Conservation (phyloP, 2,329 filamentous ascomycete genomes). For the Neonectria neomacrospora region DNA sequence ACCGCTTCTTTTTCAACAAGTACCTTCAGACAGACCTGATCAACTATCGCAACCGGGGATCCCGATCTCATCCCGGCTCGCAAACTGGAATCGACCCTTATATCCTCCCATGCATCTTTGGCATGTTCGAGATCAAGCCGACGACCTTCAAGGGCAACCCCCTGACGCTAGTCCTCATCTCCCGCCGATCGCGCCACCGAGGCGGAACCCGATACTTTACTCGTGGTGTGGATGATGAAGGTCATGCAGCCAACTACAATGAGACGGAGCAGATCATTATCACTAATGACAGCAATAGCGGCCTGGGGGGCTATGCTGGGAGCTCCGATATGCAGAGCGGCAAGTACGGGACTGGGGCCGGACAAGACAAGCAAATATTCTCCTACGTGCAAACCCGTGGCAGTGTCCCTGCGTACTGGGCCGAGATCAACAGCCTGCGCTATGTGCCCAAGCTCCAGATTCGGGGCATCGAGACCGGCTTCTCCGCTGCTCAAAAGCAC, state of each 20-base stretch:
- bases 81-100: conserved; percentile 88
- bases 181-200: conserved; percentile 86
- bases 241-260: conserved; percentile 98
- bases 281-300: conserved; percentile 81
- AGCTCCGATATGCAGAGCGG: conserved; percentile 80
- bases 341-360: conserved; percentile 67
- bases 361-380: conserved; percentile 86
- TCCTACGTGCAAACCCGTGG: conserved; percentile 97
- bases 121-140: conserved; percentile 90
- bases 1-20: conserved; percentile 99
- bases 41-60: conserved; percentile 77
- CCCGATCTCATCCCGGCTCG: conserved; percentile 71
- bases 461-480: conserved; percentile 82
- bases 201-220: conserved; percentile 96
- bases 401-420: conserved; percentile 96
- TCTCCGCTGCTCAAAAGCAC: conserved; percentile 83
- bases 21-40: conserved; percentile 93
- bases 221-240: conserved; percentile 90
- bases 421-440: conserved; percentile 91
- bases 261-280: conserved; percentile 96
- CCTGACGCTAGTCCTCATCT: conserved; percentile 88
- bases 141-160: conserved; percentile 87
- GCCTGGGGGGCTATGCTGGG: conserved; percentile 82
- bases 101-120: conserved; percentile 95
- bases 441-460: conserved; percentile 94